phyloP scores from a whole-genome alignment of 176 grass and related monocot genomes.

The Guadua angustifolia region DNA sequence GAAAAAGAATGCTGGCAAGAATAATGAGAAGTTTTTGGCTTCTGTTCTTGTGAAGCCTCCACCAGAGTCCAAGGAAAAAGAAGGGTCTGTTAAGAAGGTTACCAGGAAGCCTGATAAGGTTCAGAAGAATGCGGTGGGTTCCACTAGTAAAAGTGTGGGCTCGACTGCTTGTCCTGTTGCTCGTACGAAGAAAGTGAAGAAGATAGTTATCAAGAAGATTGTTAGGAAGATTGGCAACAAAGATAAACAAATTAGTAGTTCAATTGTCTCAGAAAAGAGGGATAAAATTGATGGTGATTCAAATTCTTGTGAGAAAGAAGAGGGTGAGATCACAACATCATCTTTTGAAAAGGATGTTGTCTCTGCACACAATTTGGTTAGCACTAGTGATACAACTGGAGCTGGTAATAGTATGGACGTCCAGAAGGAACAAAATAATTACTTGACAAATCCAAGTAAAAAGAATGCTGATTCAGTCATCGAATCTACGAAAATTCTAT shows the following conservation, averaged over 20 bases:
- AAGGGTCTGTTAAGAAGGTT: conserved; percentile 48
- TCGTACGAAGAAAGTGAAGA: conserved; percentile 57
- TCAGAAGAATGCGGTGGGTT: conserved; percentile 33
- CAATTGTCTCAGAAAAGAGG: conserved; percentile 50
- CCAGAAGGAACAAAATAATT: conserved; percentile 44
- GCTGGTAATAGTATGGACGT: conserved; percentile 29
- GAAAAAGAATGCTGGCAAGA: conserved; percentile 65
- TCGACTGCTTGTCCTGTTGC: conserved; percentile 18
- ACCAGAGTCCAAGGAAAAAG: conserved; percentile 48
- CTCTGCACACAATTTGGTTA: conserved; percentile 46
- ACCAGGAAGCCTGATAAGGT: conserved; percentile 37
- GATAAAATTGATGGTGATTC: conserved; percentile 40
- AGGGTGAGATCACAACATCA: conserved; percentile 61
- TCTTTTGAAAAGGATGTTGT: conserved; percentile 55
- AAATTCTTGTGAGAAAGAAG: conserved; percentile 56
- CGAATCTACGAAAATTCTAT: conserved; percentile 3
- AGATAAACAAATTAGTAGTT: conserved; percentile 47
- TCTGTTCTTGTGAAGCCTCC: conserved; percentile 56
- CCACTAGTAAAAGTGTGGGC: conserved; percentile 34
- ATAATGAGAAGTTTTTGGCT: conserved; percentile 51
- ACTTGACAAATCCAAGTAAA: conserved; percentile 30
- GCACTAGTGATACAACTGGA: conserved; percentile 46
- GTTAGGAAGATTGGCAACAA: conserved; percentile 58
- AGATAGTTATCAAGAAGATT: conserved; percentile 63
- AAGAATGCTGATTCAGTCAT: conserved; percentile 37